Evolutionary conservation across 2,329 filamentous ascomycete genomes (phyloP).

Genomic region (Tolypocladium sp.): DNA sequence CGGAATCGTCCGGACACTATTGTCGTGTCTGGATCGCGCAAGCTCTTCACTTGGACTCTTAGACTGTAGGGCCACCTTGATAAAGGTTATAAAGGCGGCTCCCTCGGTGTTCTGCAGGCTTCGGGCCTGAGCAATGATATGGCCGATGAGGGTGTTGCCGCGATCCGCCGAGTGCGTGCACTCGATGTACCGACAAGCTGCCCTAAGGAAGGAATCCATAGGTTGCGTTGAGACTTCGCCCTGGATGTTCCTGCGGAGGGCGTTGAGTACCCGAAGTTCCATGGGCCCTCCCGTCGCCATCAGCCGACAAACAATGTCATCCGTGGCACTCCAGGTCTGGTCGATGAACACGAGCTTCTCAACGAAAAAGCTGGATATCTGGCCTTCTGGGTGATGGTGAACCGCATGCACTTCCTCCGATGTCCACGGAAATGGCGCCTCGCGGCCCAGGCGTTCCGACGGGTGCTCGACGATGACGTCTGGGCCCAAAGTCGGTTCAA

Average conservation of each 20-base stretch:
- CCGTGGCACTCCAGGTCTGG: slow-evolving; percentile 42
- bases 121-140: slow-evolving; percentile 34
- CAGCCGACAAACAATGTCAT: slow-evolving; percentile 48
- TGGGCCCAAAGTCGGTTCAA: slow-evolving; percentile 27
- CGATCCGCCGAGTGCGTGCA: slow-evolving; percentile 22
- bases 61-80: slow-evolving; percentile 17
- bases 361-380: slow-evolving; percentile 41
- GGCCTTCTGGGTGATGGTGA: slow-evolving; percentile 24
- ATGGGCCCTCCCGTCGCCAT: slow-evolving; percentile 41
- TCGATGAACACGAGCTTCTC: slow-evolving; percentile 58
- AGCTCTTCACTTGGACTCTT: slow-evolving; percentile 17
- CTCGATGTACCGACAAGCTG: slow-evolving; percentile 43
- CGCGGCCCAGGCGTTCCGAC: slow-evolving; percentile 27
- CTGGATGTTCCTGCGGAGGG: slow-evolving; percentile 44
- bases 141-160: slow-evolving; percentile 29
- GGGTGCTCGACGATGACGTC: slow-evolving; percentile 28
- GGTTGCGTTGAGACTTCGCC: slow-evolving; percentile 30
- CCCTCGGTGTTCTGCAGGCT: slow-evolving; percentile 38
- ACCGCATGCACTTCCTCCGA: slow-evolving; percentile 36
- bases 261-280: slow-evolving; percentile 41
- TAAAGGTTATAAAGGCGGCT: slow-evolving; percentile 37
- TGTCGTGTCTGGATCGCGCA: slow-evolving; percentile 9
- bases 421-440: slow-evolving; percentile 33
- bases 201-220: slow-evolving; percentile 48
- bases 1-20: slow-evolving; percentile 19